These are phyloP conservation scores for Leishmania martiniquensis DNA, from an alignment of 208 protist genomes.

Conservation along the genomic window DNA sequence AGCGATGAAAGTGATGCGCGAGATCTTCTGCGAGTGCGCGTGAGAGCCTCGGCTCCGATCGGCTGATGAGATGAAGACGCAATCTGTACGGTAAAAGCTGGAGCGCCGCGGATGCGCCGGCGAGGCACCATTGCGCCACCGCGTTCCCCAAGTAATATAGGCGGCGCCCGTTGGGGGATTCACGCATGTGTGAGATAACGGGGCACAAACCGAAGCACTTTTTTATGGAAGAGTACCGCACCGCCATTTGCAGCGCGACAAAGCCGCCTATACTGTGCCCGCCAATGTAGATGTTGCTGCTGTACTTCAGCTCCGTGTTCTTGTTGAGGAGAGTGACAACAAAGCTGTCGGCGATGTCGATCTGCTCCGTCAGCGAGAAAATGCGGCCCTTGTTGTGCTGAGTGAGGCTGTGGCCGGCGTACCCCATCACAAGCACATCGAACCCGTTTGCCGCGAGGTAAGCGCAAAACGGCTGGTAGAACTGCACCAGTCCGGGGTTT, in stretches of 20 bases:
- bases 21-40: constrained; percentile 27
- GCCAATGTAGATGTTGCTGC: constrained; percentile 55
- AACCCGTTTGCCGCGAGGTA: constrained; percentile 29
- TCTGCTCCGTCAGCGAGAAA: constrained; percentile 71
- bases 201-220: constrained; percentile 72
- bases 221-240: constrained; percentile 47
- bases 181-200: constrained; percentile 55
- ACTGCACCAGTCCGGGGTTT: constrained; percentile 75
- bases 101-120: constrained; percentile 36
- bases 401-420: constrained; percentile 66
- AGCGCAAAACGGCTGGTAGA: constrained; percentile 60
- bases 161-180: constrained; percentile 59
- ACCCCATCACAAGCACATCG: constrained; percentile 81
- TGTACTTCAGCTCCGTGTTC: constrained; percentile 37
- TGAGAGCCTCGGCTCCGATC: constrained; percentile 24
- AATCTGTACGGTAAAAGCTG: constrained; percentile 29
- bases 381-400: constrained; percentile 62
- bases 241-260: constrained; percentile 63
- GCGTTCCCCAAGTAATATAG: constrained; percentile 37
- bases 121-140: constrained; percentile 39
- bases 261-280: constrained; percentile 87
- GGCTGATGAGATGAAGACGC: constrained; percentile 22
- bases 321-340: constrained; percentile 24
- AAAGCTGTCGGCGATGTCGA: constrained; percentile 68
- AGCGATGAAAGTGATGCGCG: constrained; percentile 29